These are phyloP conservation scores for sunflower (Helianthus annuus) DNA, from an alignment of 129 eudicot genomes.

Conservation along the genomic window HanXRQr2.0-SUNRISE NC_035447.2:33323445-33323944, in stretches of 20 bases:
- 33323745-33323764: too few species aligned
- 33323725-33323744: too few species aligned
- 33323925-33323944: conserved; percentile 47
- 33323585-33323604: not conserved
- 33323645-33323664: not conserved
- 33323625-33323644: conserved; percentile 13
- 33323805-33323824: too few species aligned
- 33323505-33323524: conserved; percentile 35
- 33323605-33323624: not conserved
- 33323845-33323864: not conserved
- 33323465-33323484: conserved; percentile 68
- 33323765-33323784: too few species aligned
- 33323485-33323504: conserved; percentile 51
- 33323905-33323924: not conserved
- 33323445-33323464: not conserved
- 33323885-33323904: not conserved
- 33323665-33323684: conserved; percentile 10
- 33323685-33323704: conserved; percentile 1
- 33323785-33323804: too few species aligned
- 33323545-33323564: conserved; percentile 18
- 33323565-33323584: not conserved
- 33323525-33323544: conserved; percentile 59
- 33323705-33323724: not conserved
- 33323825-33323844: too few species aligned
- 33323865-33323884: not conserved